Base-by-base conservation (phyloP, 2,329 filamentous ascomycete species). In the Fusarium odoratissimum region DNA sequence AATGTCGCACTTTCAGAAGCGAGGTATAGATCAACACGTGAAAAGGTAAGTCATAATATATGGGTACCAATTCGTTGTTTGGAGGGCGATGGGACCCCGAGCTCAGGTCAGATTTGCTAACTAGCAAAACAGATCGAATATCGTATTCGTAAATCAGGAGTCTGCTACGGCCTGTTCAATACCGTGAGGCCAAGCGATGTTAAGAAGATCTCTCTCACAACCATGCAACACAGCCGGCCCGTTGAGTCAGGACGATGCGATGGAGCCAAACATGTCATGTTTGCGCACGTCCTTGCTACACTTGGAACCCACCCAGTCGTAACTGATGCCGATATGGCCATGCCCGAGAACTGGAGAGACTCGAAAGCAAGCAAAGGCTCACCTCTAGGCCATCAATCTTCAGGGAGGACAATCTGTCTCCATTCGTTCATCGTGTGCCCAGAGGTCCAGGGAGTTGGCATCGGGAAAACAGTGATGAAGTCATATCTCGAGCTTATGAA, bases 381-480 rank as follows among this genome's bases (percentile, higher is more conserved):
- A 40, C 79, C 81, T 4, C 78, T 90, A 14, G 94, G 94, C 37
- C 93, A 97, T 81, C 89, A 92, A 75, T 90, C 94, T 65, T 84
- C 85, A 21, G 94, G 94, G 42, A 84, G 90, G 46, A 97, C 93
- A 0, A 87, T 97, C 61, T 93, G 91, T 61, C 83, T 97, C 55
- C 95, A 98, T 82, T 95, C 93, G 1, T 86, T 98, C 9, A 93
- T 93, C 23, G 91, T 97, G 10, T 86, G 92, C 60, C 94, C 93
- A 2, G 89, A 91, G 66, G 90, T 94, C 63, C 93, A 96, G 73
- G 86, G 89, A 38, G 90, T 91, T 64, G 92, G 93, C 2, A 85
- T 97, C 6, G 95, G 93, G 21, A 90, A 88, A 71, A 90, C 91
- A 25, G 83, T 97, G 67, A 86, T 97, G 84, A 91, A 90, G 80